phyloP scores from a whole-genome alignment of 2,329 filamentous ascomycete species.

The Madurella fahalii region DNA sequence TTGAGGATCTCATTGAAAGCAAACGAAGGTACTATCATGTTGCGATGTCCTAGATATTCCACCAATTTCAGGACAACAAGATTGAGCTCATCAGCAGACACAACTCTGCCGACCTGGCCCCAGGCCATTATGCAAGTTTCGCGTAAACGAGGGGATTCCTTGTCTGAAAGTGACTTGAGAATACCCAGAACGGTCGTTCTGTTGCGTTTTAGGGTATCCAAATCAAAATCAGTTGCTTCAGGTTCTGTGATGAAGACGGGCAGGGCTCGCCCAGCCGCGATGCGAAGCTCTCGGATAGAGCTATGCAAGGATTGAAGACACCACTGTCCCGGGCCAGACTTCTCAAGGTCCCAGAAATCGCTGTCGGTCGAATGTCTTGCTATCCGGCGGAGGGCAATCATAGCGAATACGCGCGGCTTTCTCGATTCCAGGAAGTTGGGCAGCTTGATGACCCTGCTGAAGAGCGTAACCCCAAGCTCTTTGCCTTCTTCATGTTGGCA shows the following conservation, averaged over 20 bases:
- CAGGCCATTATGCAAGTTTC: slow-evolving; percentile 85
- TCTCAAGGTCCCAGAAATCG: slow-evolving; percentile 61
- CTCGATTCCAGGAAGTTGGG: slow-evolving; percentile 49
- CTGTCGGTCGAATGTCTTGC: slow-evolving; percentile 60
- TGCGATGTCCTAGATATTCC: slow-evolving; percentile 81
- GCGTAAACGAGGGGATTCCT: slow-evolving; percentile 61
- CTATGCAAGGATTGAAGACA: slow-evolving; percentile 78
- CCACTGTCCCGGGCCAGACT: slow-evolving; percentile 69
- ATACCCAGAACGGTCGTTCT: slow-evolving; percentile 66
- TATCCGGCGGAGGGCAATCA: slow-evolving; percentile 66
- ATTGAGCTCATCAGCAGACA: slow-evolving; percentile 78
- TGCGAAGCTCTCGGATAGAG: slow-evolving; percentile 77
- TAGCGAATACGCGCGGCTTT: slow-evolving; percentile 63
- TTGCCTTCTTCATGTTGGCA: slow-evolving; percentile 4
- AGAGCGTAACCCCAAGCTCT: slow-evolving; percentile 29
- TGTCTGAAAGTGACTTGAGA: slow-evolving; percentile 68
- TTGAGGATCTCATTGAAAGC: slow-evolving; percentile 79
- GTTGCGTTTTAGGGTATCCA: slow-evolving; percentile 55
- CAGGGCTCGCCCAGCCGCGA: slow-evolving; percentile 64
- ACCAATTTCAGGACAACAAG: slow-evolving; percentile 78
- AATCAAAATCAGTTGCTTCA: slow-evolving; percentile 33
- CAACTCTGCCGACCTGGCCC: slow-evolving; percentile 75
- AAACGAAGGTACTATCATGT: slow-evolving; percentile 71
- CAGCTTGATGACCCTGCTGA: slow-evolving; percentile 44
- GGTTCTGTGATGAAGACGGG: slow-evolving; percentile 53